Conservation (phyloP, 768 basidiomycete species). For the Pleurotus eryngii region DNA sequence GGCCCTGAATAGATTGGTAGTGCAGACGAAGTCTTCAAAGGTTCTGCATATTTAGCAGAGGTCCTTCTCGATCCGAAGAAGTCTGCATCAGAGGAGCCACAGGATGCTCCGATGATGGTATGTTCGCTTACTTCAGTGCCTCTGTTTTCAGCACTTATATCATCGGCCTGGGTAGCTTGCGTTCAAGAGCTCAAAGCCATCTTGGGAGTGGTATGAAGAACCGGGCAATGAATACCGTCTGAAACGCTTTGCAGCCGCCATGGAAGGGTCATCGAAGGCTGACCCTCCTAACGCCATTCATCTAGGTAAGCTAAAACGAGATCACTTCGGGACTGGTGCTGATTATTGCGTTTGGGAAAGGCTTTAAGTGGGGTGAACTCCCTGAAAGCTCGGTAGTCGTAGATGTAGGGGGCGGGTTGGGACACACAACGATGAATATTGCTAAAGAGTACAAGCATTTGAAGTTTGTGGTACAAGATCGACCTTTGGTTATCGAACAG, state of each 20-base stretch:
- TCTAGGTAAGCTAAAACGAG: slow-evolving; percentile 8
- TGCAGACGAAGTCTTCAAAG: slow-evolving; percentile 19
- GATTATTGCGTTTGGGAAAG: no score
- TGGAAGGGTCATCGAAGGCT: slow-evolving; percentile 15
- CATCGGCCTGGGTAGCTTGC: slow-evolving; percentile 21
- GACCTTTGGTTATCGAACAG: slow-evolving; percentile 19
- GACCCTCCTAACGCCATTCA: slow-evolving; percentile 19
- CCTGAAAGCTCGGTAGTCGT: slow-evolving; percentile 18
- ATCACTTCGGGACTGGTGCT: no score
- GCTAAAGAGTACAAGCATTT: slow-evolving; percentile 21
- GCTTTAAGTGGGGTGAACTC: not conserved
- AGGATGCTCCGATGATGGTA: slow-evolving; percentile 5
- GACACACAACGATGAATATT: slow-evolving; percentile 25
- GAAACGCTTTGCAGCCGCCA: slow-evolving; percentile 26
- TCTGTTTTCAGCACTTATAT: slow-evolving; percentile 6
- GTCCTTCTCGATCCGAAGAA: slow-evolving; percentile 15
- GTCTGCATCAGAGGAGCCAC: not conserved
- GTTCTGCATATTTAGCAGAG: slow-evolving; percentile 13
- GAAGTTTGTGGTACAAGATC: slow-evolving; percentile 34
- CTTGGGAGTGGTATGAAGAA: slow-evolving; percentile 30
- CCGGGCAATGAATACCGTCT: slow-evolving; percentile 24
- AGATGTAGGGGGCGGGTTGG: slow-evolving; percentile 34
- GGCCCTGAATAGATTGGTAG: slow-evolving; percentile 7
- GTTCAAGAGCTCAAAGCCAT: slow-evolving; percentile 16
- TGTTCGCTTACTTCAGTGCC: not conserved